Evolutionary conservation across 208 protist genomes (phyloP), one percentile per base, ranked within the genome.

Genomic region (Crithidia sp.): DNA sequence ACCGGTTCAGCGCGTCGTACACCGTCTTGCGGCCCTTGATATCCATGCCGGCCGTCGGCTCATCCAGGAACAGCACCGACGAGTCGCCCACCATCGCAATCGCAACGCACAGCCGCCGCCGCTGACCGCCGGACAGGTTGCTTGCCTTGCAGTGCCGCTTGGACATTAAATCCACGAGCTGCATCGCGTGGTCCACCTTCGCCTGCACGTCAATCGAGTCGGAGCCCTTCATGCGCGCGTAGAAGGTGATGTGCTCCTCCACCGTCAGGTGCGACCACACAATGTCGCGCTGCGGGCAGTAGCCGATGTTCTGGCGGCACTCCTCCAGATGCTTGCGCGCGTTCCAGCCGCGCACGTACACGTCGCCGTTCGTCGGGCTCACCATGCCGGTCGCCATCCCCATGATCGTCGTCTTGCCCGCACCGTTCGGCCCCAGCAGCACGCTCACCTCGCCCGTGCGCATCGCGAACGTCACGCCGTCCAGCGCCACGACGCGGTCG

Each of bases 201-300:
- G 84, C 67, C 59, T 81, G 67, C 47, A 92, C 83, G 58, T 88
- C n/a, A 57, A 83, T 71, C 14, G 62, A 67, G 14, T 81, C 40
- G 10, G 82, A 63, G 39, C 86, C 92, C 75, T 99, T 98, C 43
- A 99, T 69, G 49, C 86, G 83, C 12, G 86, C 92, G 82, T 97
- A 99, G 74, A 98, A 97, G 39, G 70, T 54, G 7, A 99, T 77
- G 82, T 99, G 96, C 74, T 99, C 91, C 19, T 82, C 71, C n/a
- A 93, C 88, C 28, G 96, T 98, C 12, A 99, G 84, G 50, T 87
- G 79, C 28, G 75, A 72, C 92, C 93, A 99, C 10, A 98, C 76
- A 58, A 98, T 92, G 80, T 98, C 90, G 62, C 81, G 73, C 86
- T 99, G 97, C 28, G 96, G 93, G 79, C 97, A 99, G 56, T 98